phyloP scores from a whole-genome alignment of 768 basidiomycete species.

The Glaciozyma martinii region DNA sequence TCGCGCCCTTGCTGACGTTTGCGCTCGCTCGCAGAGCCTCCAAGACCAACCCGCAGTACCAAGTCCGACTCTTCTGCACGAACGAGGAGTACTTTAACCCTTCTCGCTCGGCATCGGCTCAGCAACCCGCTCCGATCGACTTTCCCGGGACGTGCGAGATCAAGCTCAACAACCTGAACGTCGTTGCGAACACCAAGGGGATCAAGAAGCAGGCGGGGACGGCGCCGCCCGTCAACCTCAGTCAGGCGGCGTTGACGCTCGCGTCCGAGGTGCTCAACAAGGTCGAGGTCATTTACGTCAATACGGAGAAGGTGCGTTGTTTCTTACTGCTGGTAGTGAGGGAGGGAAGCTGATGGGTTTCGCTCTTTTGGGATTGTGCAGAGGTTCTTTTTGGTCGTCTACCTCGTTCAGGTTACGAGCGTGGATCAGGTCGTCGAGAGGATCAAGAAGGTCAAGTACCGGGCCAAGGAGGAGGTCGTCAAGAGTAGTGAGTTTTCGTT shows the following conservation, averaged over 20 bases:
- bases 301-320: slow-evolving; percentile 38
- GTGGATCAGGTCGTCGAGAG: slow-evolving; percentile 62
- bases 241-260: neutral
- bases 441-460: slow-evolving; percentile 59
- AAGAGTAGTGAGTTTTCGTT: slow-evolving; percentile 51
- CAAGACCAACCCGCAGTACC: slow-evolving; percentile 48
- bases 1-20: neutral
- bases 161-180: slow-evolving; percentile 61
- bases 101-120: slow-evolving; percentile 42
- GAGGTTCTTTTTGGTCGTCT: slow-evolving; percentile 80
- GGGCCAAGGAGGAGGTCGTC: slow-evolving; percentile 55
- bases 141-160: slow-evolving; percentile 89
- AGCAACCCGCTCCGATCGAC: slow-evolving; percentile 63
- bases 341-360: neutral
- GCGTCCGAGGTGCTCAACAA: slow-evolving; percentile 5
- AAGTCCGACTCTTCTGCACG: slow-evolving; percentile 80
- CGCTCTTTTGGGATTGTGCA: slow-evolving; percentile 39
- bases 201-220: slow-evolving; percentile 92
- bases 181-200: slow-evolving; percentile 73
- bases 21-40: slow-evolving; percentile 1
- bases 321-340: neutral
- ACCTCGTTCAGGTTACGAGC: slow-evolving; percentile 68
- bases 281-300: slow-evolving; percentile 36
- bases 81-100: slow-evolving; percentile 56
- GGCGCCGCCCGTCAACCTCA: slow-evolving; percentile 55